phyloP scores from a whole-genome alignment of 1,284 basidiomycete species.

The Ganoderma leucocontextum region DNA sequence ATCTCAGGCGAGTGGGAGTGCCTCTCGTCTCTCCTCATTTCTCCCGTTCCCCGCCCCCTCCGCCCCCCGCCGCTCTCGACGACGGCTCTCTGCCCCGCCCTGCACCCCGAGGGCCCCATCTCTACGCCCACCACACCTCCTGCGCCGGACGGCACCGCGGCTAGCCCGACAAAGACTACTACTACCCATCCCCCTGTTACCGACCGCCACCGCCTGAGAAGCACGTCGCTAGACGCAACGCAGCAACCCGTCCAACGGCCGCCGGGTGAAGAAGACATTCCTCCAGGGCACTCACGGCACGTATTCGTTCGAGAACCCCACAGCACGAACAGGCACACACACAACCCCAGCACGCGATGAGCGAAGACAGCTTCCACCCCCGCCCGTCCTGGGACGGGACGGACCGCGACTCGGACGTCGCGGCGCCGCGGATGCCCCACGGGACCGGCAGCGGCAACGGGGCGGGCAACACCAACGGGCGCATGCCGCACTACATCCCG shows the following conservation, averaged over 20 bases:
- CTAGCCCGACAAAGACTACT: slow-evolving; percentile 5
- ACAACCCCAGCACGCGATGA: slow-evolving; percentile 43
- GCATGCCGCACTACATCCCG: slow-evolving; percentile 32
- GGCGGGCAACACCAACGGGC: slow-evolving; percentile 17
- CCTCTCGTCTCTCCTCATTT: no score
- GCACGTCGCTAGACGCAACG: background rate
- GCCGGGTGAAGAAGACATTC: background rate
- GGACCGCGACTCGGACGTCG: slow-evolving; percentile 30
- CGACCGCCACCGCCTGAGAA: slow-evolving; percentile 1
- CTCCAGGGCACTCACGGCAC: background rate
- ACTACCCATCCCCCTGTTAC: background rate
- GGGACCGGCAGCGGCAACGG: slow-evolving; percentile 42
- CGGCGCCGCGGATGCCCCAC: slow-evolving; percentile 16
- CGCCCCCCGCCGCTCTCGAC: slow-evolving; percentile 22
- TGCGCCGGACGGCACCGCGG: slow-evolving; percentile 3
- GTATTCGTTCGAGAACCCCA: background rate
- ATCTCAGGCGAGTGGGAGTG: background rate
- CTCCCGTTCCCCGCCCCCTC: slow-evolving; percentile 9
- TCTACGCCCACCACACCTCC: background rate
- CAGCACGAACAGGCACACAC: background rate
- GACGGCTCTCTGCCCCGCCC: slow-evolving; percentile 9
- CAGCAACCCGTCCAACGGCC: slow-evolving; percentile 3
- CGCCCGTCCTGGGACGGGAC: slow-evolving; percentile 61
- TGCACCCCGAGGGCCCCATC: background rate
- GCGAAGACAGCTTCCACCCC: slow-evolving; percentile 57